Evolutionary conservation across 2,329 filamentous ascomycete species (phyloP), one percentile per base, ranked within the genome.

Genomic region (Arthrobotrys musiformis): DNA sequence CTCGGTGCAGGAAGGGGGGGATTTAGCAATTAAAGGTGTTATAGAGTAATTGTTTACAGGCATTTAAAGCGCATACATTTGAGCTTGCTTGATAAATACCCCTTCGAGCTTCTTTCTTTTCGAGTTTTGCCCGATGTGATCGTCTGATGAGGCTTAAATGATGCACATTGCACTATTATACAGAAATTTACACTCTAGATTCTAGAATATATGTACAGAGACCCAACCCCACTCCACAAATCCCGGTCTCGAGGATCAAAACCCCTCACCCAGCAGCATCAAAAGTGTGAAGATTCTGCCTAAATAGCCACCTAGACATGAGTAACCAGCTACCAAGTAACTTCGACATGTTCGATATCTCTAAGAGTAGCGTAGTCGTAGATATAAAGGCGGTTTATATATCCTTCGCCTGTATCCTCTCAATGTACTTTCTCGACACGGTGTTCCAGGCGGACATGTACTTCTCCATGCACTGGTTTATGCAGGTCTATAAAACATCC

Each of bases 391-490:
- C n/a, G n/a, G 24, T 37, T 69, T 35, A 64, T 60, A 70, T 40
- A 52, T 72, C 73, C 66, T 61, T 90, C 79, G 87, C 86, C 83
- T 90, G 89, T 84, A 89, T 84, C 80, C 88, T 87, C 79, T 84
- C 84, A 81, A 93, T 88, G 83, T 93, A 93, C 44, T 90, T 86
- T 56, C 86, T 84, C 85, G 90, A 91, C 81, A 92, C 90, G 79
- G 88, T 85, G 85, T 93, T 93, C 92, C 92, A 94, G 9, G 91
- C 88, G 33, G 87, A 85, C 86, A 94, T 92, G 86, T 94, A 94
- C 84, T 94, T 94, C 81, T 94, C 91, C 89, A 93, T 92, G 86
- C 92, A 94, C 77, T 88, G 86, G 19, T 88, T 92, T 82, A 92
- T 87, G 85, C 92, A 94, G 22, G 88, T 86, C 82, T 89, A 76